Base-by-base conservation (phyloP, 2,329 filamentous ascomycete species). In the Colletotrichum viniferum region DNA sequence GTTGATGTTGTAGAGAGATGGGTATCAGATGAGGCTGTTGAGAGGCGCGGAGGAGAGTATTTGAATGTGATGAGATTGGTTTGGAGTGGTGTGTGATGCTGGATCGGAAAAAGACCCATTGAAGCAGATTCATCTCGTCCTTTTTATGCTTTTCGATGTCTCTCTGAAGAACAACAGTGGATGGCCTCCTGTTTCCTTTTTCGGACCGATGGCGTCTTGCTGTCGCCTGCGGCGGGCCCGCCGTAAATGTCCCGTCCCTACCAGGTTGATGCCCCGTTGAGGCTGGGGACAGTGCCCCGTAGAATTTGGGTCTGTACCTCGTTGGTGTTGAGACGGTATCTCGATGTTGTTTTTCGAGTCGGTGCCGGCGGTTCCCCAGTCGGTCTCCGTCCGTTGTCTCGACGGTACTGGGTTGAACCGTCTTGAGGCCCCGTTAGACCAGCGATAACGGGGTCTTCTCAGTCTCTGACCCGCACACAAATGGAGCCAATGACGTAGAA, bases 401-500 rank as follows among this genome's bases (percentile, higher is more conserved):
- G 18, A 76, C 73, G 73, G 69, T 76, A 36, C 73, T 61, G 61
- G 64, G 73, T 73, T 76, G 62, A 62, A 62, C 58, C 58, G 58
- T 62, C 58, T 34, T 52, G 32, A 73, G 61, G 73, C 73, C 69
- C 73, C 73, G 73, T 76, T 73, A 73, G 36, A 58, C 69, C 43
- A 52, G 43, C 43, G n/a, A 52, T 52, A 52, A 52, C 43, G 43
- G 43, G 43, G 43, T 24, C 43, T 52, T 61, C 69, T 76, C 58
- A 58, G 48, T 48, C 69, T 38, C 16, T 32, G 73, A 73, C 73
- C 73, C 73, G 73, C 73, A 48, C 32, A 5, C 30, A 21, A 21
- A 21, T 76, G 73, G 73, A 60, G 43, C 58, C 69, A 76, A 60
- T 76, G 73, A 76, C 73, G 73, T 76, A 68, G 63, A 76, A 43